Conservation (phyloP, 129 eudicot species). For the Flaveria trinervia region DNA sequence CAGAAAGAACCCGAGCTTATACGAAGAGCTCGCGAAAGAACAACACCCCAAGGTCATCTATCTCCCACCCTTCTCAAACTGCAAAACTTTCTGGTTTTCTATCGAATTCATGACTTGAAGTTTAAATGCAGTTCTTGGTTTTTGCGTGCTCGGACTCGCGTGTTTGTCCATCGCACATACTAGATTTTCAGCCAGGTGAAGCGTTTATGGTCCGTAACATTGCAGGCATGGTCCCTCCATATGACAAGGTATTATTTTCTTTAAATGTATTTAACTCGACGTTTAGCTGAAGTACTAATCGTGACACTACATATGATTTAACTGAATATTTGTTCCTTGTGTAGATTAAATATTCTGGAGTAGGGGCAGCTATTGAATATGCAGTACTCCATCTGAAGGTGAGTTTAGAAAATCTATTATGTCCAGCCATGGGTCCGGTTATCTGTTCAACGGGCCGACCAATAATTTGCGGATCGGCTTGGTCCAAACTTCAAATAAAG, state of each 20-base stretch:
- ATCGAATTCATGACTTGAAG: neutral
- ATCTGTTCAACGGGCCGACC: too few relatives aligned
- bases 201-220: conserved; percentile 82
- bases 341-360: conserved; percentile 75
- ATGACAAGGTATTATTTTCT: conserved; percentile 38
- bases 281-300: neutral
- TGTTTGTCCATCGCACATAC: conserved; percentile 80
- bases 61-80: neutral
- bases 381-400: conserved; percentile 82
- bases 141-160: conserved; percentile 89
- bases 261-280: neutral
- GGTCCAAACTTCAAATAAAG: too few relatives aligned
- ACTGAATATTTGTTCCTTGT: conserved; percentile 21
- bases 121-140: conserved; percentile 66
- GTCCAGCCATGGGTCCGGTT: too few relatives aligned
- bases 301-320: neutral
- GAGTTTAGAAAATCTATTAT: neutral
- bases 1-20: conserved; percentile 67
- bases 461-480: too few relatives aligned
- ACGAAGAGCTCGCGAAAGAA: conserved; percentile 52
- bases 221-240: conserved; percentile 81
- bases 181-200: conserved; percentile 83
- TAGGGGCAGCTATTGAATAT: conserved; percentile 93
- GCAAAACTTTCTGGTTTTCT: neutral
- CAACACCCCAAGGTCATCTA: conserved; percentile 77